phyloP scores from a whole-genome alignment of 768 basidiomycete genomes.

The Crucibulum laeve region DNA sequence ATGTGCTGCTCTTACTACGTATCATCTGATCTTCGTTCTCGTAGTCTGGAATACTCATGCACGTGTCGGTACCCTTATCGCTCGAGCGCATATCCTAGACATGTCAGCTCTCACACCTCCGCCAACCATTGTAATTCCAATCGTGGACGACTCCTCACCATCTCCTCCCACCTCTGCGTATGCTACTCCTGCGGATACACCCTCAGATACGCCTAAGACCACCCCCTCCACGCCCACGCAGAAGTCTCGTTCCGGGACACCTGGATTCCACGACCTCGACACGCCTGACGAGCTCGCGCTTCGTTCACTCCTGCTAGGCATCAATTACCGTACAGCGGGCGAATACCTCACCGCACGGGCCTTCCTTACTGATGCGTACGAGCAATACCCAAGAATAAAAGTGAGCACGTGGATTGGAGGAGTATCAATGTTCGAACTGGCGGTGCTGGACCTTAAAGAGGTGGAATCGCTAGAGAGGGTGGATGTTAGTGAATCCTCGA shows the following conservation, averaged over 20 bases:
- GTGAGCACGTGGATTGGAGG: constrained; percentile 66
- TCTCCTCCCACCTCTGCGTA: neutral
- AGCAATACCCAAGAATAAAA: constrained; percentile 31
- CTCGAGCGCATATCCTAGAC: constrained; percentile 55
- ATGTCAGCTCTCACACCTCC: constrained; percentile 47
- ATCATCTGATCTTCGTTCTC: neutral
- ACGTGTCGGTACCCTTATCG: constrained; percentile 50
- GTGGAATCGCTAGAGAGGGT: constrained; percentile 27
- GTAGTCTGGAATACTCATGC: constrained; percentile 78
- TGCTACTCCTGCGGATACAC: constrained; percentile 4
- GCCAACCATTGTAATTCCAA: constrained; percentile 24
- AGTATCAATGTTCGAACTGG: constrained; percentile 65
- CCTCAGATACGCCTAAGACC: constrained; percentile 6
- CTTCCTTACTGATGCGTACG: constrained; percentile 49
- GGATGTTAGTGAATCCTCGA: constrained; percentile 14
- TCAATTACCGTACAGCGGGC: constrained; percentile 55
- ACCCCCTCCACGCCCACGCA: constrained; percentile 5
- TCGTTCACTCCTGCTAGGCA: constrained; percentile 65
- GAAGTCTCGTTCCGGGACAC: constrained; percentile 1
- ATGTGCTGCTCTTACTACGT: neutral
- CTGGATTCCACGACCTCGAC: constrained; percentile 42
- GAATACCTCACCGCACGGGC: constrained; percentile 37
- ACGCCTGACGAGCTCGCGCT: constrained; percentile 69
- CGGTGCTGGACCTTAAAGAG: constrained; percentile 66
- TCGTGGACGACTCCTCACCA: constrained; percentile 15